Conservation (phyloP, 768 basidiomycete genomes). For the Fomitopsis serialis region DNA sequence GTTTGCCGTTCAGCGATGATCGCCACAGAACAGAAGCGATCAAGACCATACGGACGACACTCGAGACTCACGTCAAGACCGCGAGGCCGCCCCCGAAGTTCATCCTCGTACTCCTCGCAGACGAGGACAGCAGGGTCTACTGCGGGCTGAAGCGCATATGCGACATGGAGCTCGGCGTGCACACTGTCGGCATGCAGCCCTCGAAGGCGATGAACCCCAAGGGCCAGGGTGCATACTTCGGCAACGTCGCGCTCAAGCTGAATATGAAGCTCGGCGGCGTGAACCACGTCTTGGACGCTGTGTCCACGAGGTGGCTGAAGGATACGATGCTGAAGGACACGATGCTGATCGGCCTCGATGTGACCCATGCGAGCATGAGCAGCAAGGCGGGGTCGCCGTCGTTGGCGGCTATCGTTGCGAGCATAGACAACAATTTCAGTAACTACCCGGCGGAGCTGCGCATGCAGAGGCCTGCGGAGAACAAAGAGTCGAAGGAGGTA, state of each 20-base stretch:
- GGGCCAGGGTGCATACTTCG: constrained; percentile 71
- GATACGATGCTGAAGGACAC: constrained; percentile 44
- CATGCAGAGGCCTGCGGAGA: constrained; percentile 42
- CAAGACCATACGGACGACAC: constrained; percentile 1
- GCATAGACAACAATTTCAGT: constrained; percentile 36
- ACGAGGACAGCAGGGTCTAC: constrained; percentile 69
- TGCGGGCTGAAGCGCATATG: constrained; percentile 77
- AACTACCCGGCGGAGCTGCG: constrained; percentile 47
- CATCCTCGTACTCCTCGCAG: constrained; percentile 65
- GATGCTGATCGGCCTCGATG: constrained; percentile 84
- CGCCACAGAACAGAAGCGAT: not conserved
- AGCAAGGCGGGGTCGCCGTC: constrained; percentile 72
- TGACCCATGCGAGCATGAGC: constrained; percentile 71
- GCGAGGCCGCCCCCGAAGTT: constrained; percentile 45
- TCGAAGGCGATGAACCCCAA: constrained; percentile 49
- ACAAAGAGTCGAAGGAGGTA: constrained; percentile 57
- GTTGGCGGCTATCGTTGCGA: constrained; percentile 67
- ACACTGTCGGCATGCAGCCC: constrained; percentile 67
- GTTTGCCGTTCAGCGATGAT: not conserved
- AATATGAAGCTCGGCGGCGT: constrained; percentile 81
- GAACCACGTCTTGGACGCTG: constrained; percentile 61
- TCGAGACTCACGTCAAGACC: constrained; percentile 16
- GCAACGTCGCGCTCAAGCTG: constrained; percentile 76
- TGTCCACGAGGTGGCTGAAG: constrained; percentile 58
- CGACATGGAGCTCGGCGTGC: constrained; percentile 68